phyloP scores from a whole-genome alignment of 495 filamentous ascomycete species.

The Cercophora newfieldiana region DNA sequence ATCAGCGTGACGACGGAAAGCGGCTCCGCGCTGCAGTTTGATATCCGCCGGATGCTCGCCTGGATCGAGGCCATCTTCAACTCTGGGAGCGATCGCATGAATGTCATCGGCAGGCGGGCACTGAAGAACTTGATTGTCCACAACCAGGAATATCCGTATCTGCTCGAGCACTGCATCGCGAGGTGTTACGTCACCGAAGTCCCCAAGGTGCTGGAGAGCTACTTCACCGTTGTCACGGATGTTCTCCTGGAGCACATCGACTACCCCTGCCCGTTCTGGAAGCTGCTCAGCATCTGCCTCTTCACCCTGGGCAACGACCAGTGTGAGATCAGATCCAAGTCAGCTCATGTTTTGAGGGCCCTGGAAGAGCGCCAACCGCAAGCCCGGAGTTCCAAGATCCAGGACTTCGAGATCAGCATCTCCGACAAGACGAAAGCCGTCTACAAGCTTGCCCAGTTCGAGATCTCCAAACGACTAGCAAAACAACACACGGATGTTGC shows the following conservation, averaged over 20 bases:
- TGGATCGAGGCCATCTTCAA: conserved; percentile 97
- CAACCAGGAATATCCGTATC: conserved; percentile 78
- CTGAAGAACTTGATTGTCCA: conserved; percentile 88
- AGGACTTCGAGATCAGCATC: conserved; percentile 97
- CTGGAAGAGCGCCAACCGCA: conserved; percentile 79
- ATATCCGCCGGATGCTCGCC: conserved; percentile 84
- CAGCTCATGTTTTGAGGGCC: conserved; percentile 76
- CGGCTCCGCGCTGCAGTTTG: conserved; percentile 80
- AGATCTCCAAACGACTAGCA: conserved; percentile 87
- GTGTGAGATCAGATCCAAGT: conserved; percentile 83
- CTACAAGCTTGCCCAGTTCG: conserved; percentile 95
- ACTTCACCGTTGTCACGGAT: conserved; percentile 88
- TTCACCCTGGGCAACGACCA: conserved; percentile 91
- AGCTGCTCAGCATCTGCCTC: conserved; percentile 79
- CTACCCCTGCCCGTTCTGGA: conserved; percentile 86
- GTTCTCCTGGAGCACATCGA: conserved; percentile 78
- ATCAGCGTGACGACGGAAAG: conserved; percentile 85
- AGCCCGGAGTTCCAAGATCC: conserved; percentile 76
- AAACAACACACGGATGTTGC: conserved; percentile 85
- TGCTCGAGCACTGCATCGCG: conserved; percentile 83
- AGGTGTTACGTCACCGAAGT: conserved; percentile 79
- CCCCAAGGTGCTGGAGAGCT: conserved; percentile 86
- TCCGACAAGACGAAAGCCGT: conserved; percentile 98
- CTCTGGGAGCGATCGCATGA: conserved; percentile 82
- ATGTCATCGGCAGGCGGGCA: conserved; percentile 86